Percentiles rank a stretch among this genome's conserved stretches.
Conservation (phyloP, 768 basidiomycete species). For the Mycena vulgaris region DNA sequence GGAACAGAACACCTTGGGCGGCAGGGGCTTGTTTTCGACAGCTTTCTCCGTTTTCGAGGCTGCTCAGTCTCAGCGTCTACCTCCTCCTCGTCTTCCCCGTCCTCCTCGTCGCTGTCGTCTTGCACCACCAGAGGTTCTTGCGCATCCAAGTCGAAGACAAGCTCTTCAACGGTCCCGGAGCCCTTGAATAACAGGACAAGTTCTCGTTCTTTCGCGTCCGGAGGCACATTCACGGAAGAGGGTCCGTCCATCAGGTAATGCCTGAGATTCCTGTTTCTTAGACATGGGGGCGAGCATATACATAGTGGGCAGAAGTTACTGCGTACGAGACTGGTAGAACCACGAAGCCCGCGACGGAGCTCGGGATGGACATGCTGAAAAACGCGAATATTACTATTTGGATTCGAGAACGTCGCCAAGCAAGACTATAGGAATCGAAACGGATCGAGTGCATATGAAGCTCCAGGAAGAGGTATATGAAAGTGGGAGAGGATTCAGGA, state of each 20-base stretch:
- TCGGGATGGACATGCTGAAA: conserved; percentile 38
- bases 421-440: background rate
- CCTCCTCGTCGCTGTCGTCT: conserved; percentile 59
- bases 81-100: conserved; percentile 51
- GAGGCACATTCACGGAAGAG: conserved; percentile 92
- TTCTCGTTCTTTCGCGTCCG: conserved; percentile 89
- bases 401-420: background rate
- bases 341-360: conserved; percentile 44
- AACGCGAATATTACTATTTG: conserved; percentile 11
- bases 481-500: no score
- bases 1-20: conserved; percentile 73
- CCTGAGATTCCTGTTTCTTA: conserved; percentile 55
- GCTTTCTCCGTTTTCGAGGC: conserved; percentile 59
- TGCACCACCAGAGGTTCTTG: conserved; percentile 59
- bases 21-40: conserved; percentile 46
- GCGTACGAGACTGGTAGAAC: conserved; percentile 33
- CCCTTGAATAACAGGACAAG: conserved; percentile 82
- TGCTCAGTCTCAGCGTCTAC: conserved; percentile 45
- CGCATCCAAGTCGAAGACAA: conserved; percentile 72
- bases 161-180: conserved; percentile 83
- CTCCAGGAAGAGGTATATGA: no score
- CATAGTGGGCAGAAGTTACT: conserved; percentile 67
- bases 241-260: conserved; percentile 74
- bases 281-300: conserved; percentile 85
- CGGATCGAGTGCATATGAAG: no score